Evolutionary conservation across 495 filamentous ascomycete genomes (phyloP), one percentile per base, ranked within the genome.

Genomic region (Hypoxylon perforatum): DNA sequence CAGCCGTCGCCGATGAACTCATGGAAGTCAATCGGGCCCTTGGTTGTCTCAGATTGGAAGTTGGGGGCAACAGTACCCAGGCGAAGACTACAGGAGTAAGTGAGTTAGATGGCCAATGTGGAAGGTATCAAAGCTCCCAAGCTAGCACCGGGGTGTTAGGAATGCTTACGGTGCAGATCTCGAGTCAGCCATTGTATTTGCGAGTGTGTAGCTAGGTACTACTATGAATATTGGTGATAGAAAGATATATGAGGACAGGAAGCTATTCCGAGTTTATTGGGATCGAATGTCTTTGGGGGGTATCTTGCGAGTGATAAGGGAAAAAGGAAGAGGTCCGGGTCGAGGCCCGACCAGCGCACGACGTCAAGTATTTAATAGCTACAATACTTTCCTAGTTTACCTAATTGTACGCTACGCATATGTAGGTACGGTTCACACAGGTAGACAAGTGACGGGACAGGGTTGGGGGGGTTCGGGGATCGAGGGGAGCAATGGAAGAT

Each of bases 11-110:
- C 96, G 71, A 98, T 91, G 82, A 91, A 99, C 74, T 97, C 87
- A 81, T 99, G 96, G 86, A 98, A 97, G 82, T 96, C 89, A 79
- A 99, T 98, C 55, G 87, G 87, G 63, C 95, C 95, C 56, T 84
- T 87, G 75, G 94, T 97, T 76, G 94, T 96, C 55, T 95, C 91
- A 63, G 94, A 91, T 74, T 95, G 77, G 86, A 98, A 98, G 86
- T 97, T 90, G 69, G 94, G 94, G 77, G 94, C 94, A 76, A 85
- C 86, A 73, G 86, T 88, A 78, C 94, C 94, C 73, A 99, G 88
- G 73, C 94, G 95, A 79, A 99, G 88, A 67, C 90, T 86, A 60
- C 39, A 39, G 4, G 17, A 14, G 7, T 21, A 42, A 17, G 38
- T 67, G n/a, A 61, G 58, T 22, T 67, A 18, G 15, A 14, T 60